Evolutionary conservation across 805 yeast species (phyloP).

Genomic region (Hanseniaspora mollemarum): DNA sequence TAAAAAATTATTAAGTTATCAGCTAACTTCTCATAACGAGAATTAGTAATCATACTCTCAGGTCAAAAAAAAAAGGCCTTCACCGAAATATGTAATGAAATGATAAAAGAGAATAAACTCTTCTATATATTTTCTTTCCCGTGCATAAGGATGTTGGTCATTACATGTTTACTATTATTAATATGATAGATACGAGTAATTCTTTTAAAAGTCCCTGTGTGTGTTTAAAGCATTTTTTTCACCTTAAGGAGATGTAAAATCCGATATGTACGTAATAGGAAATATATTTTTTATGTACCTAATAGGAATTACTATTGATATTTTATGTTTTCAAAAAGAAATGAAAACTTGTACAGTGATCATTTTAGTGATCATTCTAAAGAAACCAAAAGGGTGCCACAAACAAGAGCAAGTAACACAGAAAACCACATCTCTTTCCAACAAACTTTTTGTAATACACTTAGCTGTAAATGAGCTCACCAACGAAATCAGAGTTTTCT

Average conservation of each 20-base stretch:
- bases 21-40: constrained; percentile 16
- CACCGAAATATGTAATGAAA: constrained; percentile 16
- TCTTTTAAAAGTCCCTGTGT: background rate
- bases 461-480: background rate
- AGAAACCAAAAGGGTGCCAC: too few species aligned
- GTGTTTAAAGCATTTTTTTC: background rate
- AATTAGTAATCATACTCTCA: constrained; percentile 16
- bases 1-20: constrained; percentile 16
- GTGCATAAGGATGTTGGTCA: constrained; percentile 16
- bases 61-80: constrained; percentile 16
- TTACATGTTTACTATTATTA: too few species aligned
- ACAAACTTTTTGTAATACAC: too few species aligned
- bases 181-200: too few species aligned
- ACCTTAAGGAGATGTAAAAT: too few species aligned
- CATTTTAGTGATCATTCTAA: too few species aligned
- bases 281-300: background rate
- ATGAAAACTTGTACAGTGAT: too few species aligned
- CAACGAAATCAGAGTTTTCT: background rate
- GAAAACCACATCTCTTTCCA: background rate
- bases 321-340: too few species aligned
- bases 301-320: too few species aligned
- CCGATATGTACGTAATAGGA: background rate
- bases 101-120: constrained; percentile 15
- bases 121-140: constrained; percentile 15
- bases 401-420: too few species aligned